Percentiles rank a stretch among this genome's conserved stretches.
Conservation (phyloP, 306 rosid species). For the Fragaria vesca region DNA sequence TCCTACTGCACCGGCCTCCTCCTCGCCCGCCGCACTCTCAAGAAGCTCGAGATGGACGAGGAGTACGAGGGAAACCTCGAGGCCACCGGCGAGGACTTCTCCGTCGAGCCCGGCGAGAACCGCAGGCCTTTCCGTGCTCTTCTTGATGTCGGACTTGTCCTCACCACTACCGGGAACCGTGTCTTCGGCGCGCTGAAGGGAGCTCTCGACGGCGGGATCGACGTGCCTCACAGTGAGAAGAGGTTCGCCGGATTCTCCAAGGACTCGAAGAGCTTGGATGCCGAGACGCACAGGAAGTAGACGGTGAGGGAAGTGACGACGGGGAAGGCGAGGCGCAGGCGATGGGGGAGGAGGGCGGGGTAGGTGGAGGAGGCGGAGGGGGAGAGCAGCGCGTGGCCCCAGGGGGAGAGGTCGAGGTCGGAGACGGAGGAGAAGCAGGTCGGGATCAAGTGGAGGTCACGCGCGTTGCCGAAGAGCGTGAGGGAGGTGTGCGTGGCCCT, state of each 20-base stretch:
- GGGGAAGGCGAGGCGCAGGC: too few relatives aligned
- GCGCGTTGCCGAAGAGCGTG: too few relatives aligned
- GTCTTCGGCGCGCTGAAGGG: slow-evolving; percentile 67
- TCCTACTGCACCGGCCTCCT: slow-evolving; percentile 54
- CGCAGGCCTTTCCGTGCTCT: slow-evolving; percentile 67
- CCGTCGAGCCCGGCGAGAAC: slow-evolving; percentile 53
- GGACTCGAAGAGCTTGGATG: slow-evolving; percentile 52
- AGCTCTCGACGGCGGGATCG: slow-evolving; percentile 71
- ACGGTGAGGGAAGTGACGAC: too few relatives aligned
- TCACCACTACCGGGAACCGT: slow-evolving; percentile 58
- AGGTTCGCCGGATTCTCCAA: slow-evolving; percentile 67
- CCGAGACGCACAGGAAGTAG: slow-evolving; percentile 69
- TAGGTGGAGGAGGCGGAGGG: too few relatives aligned
- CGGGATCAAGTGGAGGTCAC: too few relatives aligned
- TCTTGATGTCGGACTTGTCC: slow-evolving; percentile 55
- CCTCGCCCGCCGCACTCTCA: slow-evolving; percentile 43
- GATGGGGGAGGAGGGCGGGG: too few relatives aligned
- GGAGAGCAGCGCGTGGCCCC: too few relatives aligned
- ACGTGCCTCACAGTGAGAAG: slow-evolving; percentile 70
- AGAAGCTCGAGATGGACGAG: slow-evolving; percentile 46
- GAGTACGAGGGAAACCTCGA: slow-evolving; percentile 21
- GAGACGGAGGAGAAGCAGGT: too few relatives aligned
- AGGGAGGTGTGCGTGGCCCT: too few relatives aligned
- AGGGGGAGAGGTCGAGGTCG: too few relatives aligned
- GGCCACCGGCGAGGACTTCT: slow-evolving; percentile 60